Percentiles rank a stretch among this genome's conserved stretches.
Evolutionary conservation across 108 stramenopile genomes (phyloP).

Genomic region (Conticribra weissflogii): DNA sequence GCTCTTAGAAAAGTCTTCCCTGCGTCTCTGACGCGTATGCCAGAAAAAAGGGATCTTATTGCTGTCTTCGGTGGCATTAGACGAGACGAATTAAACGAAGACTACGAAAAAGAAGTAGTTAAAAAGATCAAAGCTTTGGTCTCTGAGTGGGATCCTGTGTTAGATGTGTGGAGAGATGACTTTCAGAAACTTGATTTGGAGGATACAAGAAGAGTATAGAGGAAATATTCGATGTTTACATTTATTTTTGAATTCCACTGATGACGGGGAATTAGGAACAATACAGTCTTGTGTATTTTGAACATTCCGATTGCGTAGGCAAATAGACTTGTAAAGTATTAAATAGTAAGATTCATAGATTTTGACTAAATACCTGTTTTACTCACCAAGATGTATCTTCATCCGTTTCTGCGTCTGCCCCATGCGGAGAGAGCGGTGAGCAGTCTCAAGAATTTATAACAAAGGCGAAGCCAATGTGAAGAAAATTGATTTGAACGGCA

Average conservation of each 20-base stretch:
- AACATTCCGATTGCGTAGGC: background rate
- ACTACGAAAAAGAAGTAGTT: constrained; percentile 30
- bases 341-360: no score
- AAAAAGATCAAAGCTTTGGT: constrained; percentile 41
- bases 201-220: constrained; percentile 46
- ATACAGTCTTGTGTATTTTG: background rate
- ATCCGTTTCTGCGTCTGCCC: no score
- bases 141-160: constrained; percentile 40
- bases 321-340: background rate
- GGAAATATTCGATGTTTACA: no score
- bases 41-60: constrained; percentile 24
- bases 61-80: constrained; percentile 50
- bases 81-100: constrained; percentile 29
- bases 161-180: constrained; percentile 43
- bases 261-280: no score
- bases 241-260: no score
- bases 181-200: constrained; percentile 53
- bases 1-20: constrained; percentile 42
- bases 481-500: no score
- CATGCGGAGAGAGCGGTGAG: no score
- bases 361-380: no score
- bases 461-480: no score
- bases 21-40: constrained; percentile 33
- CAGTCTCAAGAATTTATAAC: no score
- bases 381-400: no score